phyloP scores from a whole-genome alignment of 352 stramenopile species.

The Globisporangium cederbergense region DNA sequence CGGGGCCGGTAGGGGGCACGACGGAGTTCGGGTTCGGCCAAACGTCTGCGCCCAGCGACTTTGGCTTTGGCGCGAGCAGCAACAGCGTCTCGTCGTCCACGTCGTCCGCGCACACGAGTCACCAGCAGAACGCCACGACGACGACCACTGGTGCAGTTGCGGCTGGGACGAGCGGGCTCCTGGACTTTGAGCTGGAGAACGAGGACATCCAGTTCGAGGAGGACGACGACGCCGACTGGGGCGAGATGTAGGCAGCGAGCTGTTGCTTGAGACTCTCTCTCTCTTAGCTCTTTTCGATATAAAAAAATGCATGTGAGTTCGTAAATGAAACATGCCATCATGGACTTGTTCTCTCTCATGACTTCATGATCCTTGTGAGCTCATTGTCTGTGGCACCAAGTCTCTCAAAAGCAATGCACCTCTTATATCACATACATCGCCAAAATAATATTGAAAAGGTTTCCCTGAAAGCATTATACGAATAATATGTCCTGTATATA shows the following conservation, averaged over 20 bases:
- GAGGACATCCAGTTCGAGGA: conserved; percentile 78
- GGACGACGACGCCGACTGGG: conserved; percentile 80
- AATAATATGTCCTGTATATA: background rate
- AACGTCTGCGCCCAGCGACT: conserved; percentile 26
- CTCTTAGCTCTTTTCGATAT: conserved; percentile 2
- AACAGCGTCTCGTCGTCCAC: conserved; percentile 14
- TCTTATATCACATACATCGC: background rate
- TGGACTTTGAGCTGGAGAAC: conserved; percentile 77
- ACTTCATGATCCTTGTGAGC: too few species aligned
- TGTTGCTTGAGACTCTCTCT: background rate
- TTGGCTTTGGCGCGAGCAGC: conserved; percentile 22
- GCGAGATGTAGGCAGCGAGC: conserved; percentile 58
- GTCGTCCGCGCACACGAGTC: conserved; percentile 17
- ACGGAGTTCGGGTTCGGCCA: conserved; percentile 18
- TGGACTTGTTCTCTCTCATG: too few species aligned
- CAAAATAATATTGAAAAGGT: background rate
- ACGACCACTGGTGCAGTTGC: conserved; percentile 18
- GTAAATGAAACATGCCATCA: background rate
- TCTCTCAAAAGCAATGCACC: background rate
- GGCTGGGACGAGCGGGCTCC: conserved; percentile 23
- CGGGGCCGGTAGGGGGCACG: conserved; percentile 6
- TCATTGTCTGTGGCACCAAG: too few species aligned
- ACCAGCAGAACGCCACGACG: conserved; percentile 21
- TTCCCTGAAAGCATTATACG: too few species aligned
- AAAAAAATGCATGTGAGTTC: conserved; percentile 1